Percentiles rank a stretch among this genome's conserved stretches.
Evolutionary conservation across 345 rosid species (phyloP).

Genomic region (Litchi chinensis): DNA sequence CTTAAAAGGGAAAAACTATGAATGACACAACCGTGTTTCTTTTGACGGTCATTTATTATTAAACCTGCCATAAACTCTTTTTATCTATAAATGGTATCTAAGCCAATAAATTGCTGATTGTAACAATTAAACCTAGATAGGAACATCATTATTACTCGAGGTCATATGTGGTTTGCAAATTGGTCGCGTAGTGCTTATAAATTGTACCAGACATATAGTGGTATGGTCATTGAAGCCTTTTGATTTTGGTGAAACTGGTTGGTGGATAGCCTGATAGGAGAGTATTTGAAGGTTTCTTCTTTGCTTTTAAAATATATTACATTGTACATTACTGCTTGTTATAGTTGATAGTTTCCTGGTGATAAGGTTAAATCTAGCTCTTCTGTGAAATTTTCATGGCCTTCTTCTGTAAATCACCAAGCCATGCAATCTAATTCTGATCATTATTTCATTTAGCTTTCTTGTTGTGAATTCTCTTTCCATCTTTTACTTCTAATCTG

Average conservation of each 20-base stretch:
- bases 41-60: conserved; percentile 21
- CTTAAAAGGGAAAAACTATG: conserved; percentile 15
- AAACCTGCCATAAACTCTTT: conserved; percentile 17
- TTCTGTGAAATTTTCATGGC: neutral
- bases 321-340: neutral
- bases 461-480: neutral
- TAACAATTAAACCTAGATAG: neutral
- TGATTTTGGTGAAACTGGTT: neutral
- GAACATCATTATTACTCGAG: conserved; percentile 3
- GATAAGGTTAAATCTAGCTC: conserved; percentile 2
- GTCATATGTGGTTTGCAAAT: conserved; percentile 9
- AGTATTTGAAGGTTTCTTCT: conserved; percentile 15
- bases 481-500: neutral
- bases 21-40: conserved; percentile 21
- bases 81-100: neutral
- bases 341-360: neutral
- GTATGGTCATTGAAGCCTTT: neutral
- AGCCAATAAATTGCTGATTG: conserved; percentile 22
- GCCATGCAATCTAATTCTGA: neutral
- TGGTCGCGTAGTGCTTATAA: conserved; percentile 20
- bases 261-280: neutral
- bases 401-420: neutral
- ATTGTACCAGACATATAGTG: neutral
- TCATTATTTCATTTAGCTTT: neutral
- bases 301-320: neutral